Conservation (phyloP, 108 stramenopile species). For the Cyclotella choctawhatcheeana region DNA sequence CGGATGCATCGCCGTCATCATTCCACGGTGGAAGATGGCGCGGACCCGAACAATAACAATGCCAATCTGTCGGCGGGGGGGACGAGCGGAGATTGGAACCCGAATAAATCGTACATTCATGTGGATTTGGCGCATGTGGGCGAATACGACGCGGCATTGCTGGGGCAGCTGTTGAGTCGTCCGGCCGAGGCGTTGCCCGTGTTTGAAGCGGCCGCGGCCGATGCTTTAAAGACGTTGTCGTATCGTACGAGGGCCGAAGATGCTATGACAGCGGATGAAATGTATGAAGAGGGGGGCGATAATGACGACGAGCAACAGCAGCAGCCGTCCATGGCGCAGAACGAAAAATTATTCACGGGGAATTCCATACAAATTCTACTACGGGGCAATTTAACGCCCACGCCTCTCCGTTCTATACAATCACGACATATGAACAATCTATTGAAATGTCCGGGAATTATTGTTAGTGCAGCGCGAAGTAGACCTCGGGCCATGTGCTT, state of each 20-base stretch:
- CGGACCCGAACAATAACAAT: no score
- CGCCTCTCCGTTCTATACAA: conserved; percentile 88
- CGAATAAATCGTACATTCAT: conserved; percentile 59
- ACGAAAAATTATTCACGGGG: conserved; percentile 40
- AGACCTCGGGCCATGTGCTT: conserved; percentile 85
- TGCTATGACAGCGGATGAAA: conserved; percentile 17
- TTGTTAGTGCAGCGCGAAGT: conserved; percentile 88
- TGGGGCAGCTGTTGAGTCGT: conserved; percentile 71
- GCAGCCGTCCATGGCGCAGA: no score
- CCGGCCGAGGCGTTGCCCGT: conserved; percentile 72
- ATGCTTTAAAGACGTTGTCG: conserved; percentile 74
- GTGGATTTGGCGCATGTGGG: conserved; percentile 84
- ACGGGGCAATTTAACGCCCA: conserved; percentile 71
- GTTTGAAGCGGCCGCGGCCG: conserved; percentile 75
- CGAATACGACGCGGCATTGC: conserved; percentile 84
- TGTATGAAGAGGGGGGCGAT: conserved; percentile 26
- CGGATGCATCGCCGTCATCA: conserved; percentile 82
- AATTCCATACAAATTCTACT: conserved; percentile 78
- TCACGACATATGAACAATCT: conserved; percentile 94
- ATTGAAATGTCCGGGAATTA: conserved; percentile 95
- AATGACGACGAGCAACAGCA: conserved; percentile 10
- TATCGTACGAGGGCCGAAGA: conserved; percentile 29
- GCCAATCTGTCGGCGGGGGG: conserved; percentile 12
- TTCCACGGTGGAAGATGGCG: conserved; percentile 27
- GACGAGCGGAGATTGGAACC: conserved; percentile 24